phyloP scores from a whole-genome alignment of 306 rosid species.

The Cajanus cajan region DNA sequence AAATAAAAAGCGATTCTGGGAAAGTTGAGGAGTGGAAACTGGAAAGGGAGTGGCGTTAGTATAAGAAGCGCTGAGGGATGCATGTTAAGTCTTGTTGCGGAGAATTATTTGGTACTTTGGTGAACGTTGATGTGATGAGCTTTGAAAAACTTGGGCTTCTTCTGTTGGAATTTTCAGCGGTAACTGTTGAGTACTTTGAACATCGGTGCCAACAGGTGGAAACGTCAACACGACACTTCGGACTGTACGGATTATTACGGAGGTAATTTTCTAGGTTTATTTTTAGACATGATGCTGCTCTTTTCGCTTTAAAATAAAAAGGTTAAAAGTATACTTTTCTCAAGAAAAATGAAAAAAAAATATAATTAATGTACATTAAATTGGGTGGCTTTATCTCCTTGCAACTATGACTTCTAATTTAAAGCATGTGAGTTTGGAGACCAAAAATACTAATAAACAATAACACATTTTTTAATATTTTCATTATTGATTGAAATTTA shows the following conservation, averaged over 20 bases:
- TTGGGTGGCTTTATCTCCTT: too few relatives aligned
- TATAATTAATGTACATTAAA: too few relatives aligned
- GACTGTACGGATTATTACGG: background rate
- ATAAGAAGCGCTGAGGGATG: background rate
- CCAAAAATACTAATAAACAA: too few relatives aligned
- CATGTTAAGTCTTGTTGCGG: background rate
- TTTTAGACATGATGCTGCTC: too few relatives aligned
- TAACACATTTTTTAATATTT: too few relatives aligned
- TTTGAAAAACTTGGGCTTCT: constrained; percentile 5
- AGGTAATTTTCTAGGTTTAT: background rate
- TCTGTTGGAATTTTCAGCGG: constrained; percentile 1
- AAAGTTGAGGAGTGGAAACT: background rate
- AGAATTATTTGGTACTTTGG: background rate
- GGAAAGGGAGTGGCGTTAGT: background rate
- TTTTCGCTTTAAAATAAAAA: too few relatives aligned
- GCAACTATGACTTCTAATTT: too few relatives aligned
- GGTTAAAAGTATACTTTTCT: too few relatives aligned
- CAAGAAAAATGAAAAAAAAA: too few relatives aligned
- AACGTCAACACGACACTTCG: background rate
- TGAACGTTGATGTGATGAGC: background rate
- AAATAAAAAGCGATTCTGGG: background rate
- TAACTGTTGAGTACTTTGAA: background rate
- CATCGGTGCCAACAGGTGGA: background rate
- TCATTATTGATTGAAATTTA: too few relatives aligned
- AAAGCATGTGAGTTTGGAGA: too few relatives aligned